These are phyloP conservation scores for Aureobasidium sp. DNA, from an alignment of 2,329 filamentous ascomycete genomes.

Conservation along the genomic window DNA sequence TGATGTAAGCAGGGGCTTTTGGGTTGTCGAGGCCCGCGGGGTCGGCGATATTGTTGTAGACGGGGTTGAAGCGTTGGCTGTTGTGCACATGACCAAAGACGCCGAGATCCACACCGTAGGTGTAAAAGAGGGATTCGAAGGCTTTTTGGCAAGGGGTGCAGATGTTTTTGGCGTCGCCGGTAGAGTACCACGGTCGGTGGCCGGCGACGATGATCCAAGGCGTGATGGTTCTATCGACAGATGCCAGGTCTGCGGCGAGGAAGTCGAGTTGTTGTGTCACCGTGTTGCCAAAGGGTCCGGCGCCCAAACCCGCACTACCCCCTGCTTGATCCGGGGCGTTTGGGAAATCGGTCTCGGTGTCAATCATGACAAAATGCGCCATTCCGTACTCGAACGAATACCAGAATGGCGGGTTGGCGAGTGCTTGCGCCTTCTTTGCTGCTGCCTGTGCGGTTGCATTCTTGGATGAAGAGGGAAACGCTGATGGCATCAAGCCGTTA, in stretches of 20 bases:
- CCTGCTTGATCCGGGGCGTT: constrained; percentile 41
- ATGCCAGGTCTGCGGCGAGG: constrained; percentile 49
- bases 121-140: constrained; percentile 49
- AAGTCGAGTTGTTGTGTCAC: constrained; percentile 47
- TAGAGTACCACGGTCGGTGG: constrained; percentile 38
- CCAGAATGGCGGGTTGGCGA: constrained; percentile 51
- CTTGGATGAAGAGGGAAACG: constrained; percentile 45
- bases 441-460: constrained; percentile 36
- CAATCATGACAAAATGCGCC: constrained; percentile 48
- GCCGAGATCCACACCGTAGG: constrained; percentile 51
- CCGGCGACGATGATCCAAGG: constrained; percentile 47
- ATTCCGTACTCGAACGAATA: constrained; percentile 50
- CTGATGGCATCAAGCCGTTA: constrained; percentile 45
- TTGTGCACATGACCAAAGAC: constrained; percentile 55
- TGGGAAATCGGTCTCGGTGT: constrained; percentile 53
- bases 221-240: constrained; percentile 49
- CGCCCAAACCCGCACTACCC: constrained; percentile 38
- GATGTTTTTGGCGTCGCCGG: constrained; percentile 24
- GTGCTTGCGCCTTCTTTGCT: constrained; percentile 40
- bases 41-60: constrained; percentile 29
- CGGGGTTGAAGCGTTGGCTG: constrained; percentile 46
- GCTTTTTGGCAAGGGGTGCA: constrained; percentile 46
- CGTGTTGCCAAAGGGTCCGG: constrained; percentile 44
- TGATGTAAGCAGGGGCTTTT: constrained; percentile 50
- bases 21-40: constrained; percentile 43